Evolutionary conservation across 805 yeast genomes (phyloP), one percentile per base, ranked within the genome.

Genomic region (Sugiyamaella americana): DNA sequence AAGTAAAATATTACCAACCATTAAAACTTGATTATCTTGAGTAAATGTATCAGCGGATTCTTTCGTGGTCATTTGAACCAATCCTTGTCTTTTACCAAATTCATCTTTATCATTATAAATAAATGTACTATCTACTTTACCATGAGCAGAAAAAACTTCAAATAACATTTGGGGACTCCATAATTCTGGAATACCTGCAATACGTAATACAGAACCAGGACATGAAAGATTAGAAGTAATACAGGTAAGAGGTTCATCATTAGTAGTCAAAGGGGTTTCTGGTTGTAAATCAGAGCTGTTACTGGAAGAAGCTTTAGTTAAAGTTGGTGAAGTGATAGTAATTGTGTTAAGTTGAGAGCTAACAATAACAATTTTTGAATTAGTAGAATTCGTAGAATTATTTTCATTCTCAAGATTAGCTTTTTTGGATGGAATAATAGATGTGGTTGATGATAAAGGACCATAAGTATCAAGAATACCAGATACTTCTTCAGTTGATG

Each of bases 141-240:
- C 53, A 22, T 43, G 50, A 13, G 17, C n/a, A 4, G 46, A n/a
- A 37, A 51, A 51, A 11, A 47, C 29, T 5, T 41, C 41, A 36
- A 13, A 47, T 30, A 51, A 34, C 21, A 23, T 38, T 24, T 46
- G 43, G 5, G 55, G 51, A 5, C 17, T 37, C 55, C 55, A 51
- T 3, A 6, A 4, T 18, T 23, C 35, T 6, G 55, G 55, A 23
- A 51, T 50, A 2, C 51, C 51, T 6, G 38, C 42, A 5, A 51
- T 41, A 24, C 49, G 39, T 19, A 51, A 19, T 16, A 49, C 48
- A 2, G 18, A 18, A 5, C 47, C 45, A 8, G 32, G 32, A 13
- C 32, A 26, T 8, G 38, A 35, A 11, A 11, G 21, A 16, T 13
- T 8, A 35, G 18, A 6, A 21, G 18, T n/a, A n/a, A n/a, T n/a